phyloP scores from a whole-genome alignment of 2,329 filamentous ascomycete species.

The Colletotrichum zoysiae region DNA sequence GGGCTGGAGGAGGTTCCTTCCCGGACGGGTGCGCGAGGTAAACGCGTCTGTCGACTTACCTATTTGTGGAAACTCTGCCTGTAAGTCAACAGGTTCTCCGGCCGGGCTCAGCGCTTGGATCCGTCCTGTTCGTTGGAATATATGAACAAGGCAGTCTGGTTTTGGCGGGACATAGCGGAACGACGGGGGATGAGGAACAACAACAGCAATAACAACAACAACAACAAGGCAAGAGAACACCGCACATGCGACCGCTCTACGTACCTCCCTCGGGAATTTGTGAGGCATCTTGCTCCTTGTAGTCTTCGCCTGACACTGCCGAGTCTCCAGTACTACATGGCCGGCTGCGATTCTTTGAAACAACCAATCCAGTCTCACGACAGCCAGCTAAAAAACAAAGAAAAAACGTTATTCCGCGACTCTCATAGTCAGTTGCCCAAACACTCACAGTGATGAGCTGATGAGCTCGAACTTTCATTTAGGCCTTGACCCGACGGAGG shows the following conservation, averaged over 20 bases:
- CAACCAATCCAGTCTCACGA: neutral
- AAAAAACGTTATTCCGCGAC: neutral
- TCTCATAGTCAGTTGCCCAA: neutral
- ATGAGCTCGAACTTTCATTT: neutral
- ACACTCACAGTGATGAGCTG: neutral
- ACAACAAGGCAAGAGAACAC: neutral
- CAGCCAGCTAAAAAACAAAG: neutral
- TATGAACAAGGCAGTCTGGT: slow-evolving; percentile 18
- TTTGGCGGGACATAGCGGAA: neutral
- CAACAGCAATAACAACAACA: neutral
- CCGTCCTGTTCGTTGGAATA: slow-evolving; percentile 5
- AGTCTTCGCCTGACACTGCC: neutral
- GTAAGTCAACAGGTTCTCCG: slow-evolving; percentile 1
- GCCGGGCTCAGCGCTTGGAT: neutral
- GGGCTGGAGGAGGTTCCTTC: neutral
- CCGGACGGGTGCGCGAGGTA: neutral
- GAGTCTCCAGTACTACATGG: neutral
- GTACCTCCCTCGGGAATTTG: slow-evolving; percentile 20
- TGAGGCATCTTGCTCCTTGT: neutral
- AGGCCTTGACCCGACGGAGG: neutral
- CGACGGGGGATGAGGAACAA: neutral
- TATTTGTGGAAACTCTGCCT: slow-evolving; percentile 27
- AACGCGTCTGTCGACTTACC: slow-evolving; percentile 27
- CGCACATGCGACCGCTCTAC: neutral
- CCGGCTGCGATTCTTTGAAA: neutral